Percentiles rank a stretch among this genome's conserved stretches.
Conservation (phyloP, 495 filamentous ascomycete genomes). For the Penicilliopsis zonata region DNA sequence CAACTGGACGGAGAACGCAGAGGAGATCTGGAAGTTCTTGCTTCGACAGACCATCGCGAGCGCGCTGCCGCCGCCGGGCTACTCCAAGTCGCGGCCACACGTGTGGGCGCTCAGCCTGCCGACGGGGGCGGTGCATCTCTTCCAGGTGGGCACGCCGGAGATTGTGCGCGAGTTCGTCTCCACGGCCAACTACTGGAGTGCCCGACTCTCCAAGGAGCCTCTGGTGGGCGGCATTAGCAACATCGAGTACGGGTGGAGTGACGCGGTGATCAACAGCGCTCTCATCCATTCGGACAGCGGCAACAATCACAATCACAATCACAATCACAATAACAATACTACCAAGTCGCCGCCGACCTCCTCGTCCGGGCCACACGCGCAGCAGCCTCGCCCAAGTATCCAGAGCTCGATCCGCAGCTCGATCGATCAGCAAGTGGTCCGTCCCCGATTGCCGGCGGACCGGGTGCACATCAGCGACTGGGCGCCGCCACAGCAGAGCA, state of each 20-base stretch:
- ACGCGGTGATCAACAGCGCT: conserved; percentile 70
- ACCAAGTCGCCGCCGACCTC: conserved; percentile 29
- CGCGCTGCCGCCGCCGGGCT: conserved; percentile 78
- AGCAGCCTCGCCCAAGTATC: conserved; percentile 50
- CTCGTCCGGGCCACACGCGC: conserved; percentile 24
- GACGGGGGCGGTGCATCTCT: conserved; percentile 88
- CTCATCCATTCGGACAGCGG: conserved; percentile 43
- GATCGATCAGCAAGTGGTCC: conserved; percentile 51
- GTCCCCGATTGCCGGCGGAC: conserved; percentile 71
- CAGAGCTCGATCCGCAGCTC: conserved; percentile 63
- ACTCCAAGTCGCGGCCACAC: conserved; percentile 79
- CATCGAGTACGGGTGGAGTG: conserved; percentile 95
- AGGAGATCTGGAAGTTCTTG: conserved; percentile 73
- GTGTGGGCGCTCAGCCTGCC: conserved; percentile 95
- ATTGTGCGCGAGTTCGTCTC: conserved; percentile 90
- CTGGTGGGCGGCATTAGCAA: conserved; percentile 88
- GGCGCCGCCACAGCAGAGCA: conserved; percentile 83
- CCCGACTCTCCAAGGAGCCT: conserved; percentile 83
- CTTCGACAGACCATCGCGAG: conserved; percentile 89
- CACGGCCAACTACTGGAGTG: conserved; percentile 97
- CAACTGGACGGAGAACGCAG: conserved; percentile 94
- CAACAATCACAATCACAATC: no score
- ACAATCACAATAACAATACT: no score
- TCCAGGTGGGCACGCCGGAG: conserved; percentile 92
- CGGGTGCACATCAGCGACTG: conserved; percentile 78